Conservation (phyloP, 2,329 filamentous ascomycete species). For the Colletotrichum simmondsii region DNA sequence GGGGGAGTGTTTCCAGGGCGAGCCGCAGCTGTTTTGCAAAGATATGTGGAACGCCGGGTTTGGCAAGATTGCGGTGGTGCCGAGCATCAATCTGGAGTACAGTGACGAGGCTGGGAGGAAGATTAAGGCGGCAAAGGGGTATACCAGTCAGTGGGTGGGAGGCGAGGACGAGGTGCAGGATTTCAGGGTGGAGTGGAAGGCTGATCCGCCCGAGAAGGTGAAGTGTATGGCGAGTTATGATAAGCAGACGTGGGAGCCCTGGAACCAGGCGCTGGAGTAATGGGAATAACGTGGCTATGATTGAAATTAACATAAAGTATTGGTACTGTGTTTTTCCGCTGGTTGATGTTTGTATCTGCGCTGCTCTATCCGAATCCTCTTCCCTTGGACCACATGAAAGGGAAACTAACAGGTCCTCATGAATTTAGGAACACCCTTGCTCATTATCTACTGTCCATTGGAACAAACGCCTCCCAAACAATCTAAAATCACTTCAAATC, state of each 20-base stretch:
- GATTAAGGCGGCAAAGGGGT: constrained; percentile 64
- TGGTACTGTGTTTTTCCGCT: too few species aligned
- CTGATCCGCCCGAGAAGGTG: constrained; percentile 55
- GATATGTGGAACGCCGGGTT: constrained; percentile 64
- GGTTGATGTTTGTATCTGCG: neutral
- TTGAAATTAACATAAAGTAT: neutral
- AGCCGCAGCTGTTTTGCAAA: constrained; percentile 67
- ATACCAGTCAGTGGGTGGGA: constrained; percentile 49
- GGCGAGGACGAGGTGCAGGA: constrained; percentile 40
- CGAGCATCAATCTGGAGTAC: constrained; percentile 66
- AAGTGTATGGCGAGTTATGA: constrained; percentile 58
- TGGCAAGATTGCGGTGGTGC: constrained; percentile 65
- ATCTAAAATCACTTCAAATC: neutral
- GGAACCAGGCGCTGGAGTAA: constrained; percentile 46
- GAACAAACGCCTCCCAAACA: constrained; percentile 17
- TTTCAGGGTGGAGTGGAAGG: constrained; percentile 54
- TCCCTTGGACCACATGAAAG: neutral
- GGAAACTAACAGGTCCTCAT: neutral
- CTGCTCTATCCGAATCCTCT: neutral
- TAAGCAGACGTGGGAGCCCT: constrained; percentile 54
- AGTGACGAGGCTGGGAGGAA: constrained; percentile 53
- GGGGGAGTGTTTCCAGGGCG: constrained; percentile 64
- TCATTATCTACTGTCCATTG: neutral
- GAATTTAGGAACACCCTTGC: neutral
- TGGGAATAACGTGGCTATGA: neutral